Evolutionary conservation across 1,139 yeast genomes (phyloP).

Genomic region (Scheffersomyces segobiensis): DNA sequence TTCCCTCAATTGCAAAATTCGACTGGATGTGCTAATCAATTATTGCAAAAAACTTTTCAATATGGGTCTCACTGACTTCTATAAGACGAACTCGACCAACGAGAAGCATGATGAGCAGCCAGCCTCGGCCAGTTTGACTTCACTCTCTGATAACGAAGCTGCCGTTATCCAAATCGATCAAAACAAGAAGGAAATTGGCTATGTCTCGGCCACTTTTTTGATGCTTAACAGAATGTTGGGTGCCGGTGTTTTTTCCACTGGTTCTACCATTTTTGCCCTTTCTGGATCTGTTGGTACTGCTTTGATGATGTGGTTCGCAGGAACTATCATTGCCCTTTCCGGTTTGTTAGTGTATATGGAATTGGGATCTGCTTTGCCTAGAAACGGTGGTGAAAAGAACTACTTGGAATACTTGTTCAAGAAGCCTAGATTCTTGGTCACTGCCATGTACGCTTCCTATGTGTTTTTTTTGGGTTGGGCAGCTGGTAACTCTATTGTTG

Average conservation of each 20-base stretch:
- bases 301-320: conserved; percentile 74
- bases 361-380: conserved; percentile 80
- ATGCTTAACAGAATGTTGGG: conserved; percentile 83
- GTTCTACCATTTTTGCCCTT: conserved; percentile 68
- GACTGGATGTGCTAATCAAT: background rate
- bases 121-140: conserved; percentile 13
- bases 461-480: conserved; percentile 85
- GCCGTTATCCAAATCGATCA: conserved; percentile 49
- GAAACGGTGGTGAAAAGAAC: conserved; percentile 88
- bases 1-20: background rate
- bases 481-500: conserved; percentile 64
- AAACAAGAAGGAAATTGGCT: conserved; percentile 61
- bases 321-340: conserved; percentile 69
- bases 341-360: conserved; percentile 82
- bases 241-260: conserved; percentile 84
- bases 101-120: conserved; percentile 10
- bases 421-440: conserved; percentile 67
- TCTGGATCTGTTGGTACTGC: conserved; percentile 79
- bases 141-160: conserved; percentile 23
- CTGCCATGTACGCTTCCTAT: conserved; percentile 76
- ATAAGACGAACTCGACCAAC: conserved; percentile 9
- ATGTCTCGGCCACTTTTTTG: conserved; percentile 65
- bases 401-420: conserved; percentile 72
- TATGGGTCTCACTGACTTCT: conserved; percentile 15
- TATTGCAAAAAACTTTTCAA: background rate